Evolutionary conservation across 768 basidiomycete genomes (phyloP).

Genomic region (Agaricus blazei): DNA sequence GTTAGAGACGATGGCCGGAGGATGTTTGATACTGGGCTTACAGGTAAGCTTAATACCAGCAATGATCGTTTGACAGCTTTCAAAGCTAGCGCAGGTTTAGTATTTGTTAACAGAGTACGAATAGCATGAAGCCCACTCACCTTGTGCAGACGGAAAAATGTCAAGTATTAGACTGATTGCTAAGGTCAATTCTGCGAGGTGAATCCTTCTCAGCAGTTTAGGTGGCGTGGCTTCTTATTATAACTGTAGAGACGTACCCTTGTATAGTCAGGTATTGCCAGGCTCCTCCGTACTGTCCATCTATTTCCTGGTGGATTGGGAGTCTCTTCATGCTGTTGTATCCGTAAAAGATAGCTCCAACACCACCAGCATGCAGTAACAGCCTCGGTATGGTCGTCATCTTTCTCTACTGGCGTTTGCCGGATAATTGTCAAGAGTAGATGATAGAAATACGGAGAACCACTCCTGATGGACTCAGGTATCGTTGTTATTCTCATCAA

Average conservation of each 20-base stretch:
- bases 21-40: constrained; percentile 22
- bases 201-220: constrained; percentile 24
- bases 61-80: constrained; percentile 47
- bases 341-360: constrained; percentile 31
- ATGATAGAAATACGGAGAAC: background rate
- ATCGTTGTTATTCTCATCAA: background rate
- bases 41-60: constrained; percentile 63
- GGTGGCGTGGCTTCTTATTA: background rate
- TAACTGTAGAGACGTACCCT: constrained; percentile 39
- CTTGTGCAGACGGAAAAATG: constrained; percentile 23
- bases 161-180: constrained; percentile 25
- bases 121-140: constrained; percentile 15
- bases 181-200: constrained; percentile 32
- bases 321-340: constrained; percentile 24
- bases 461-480: background rate
- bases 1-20: background rate
- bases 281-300: constrained; percentile 54
- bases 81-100: constrained; percentile 26
- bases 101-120: background rate
- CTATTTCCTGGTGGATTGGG: constrained; percentile 26
- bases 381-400: constrained; percentile 4
- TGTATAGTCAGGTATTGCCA: constrained; percentile 76
- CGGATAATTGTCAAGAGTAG: background rate
- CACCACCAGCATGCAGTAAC: constrained; percentile 25
- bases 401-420: too few species aligned